Conservation (phyloP, 2,329 filamentous ascomycete species). For the Achaetomium macrosporum region DNA sequence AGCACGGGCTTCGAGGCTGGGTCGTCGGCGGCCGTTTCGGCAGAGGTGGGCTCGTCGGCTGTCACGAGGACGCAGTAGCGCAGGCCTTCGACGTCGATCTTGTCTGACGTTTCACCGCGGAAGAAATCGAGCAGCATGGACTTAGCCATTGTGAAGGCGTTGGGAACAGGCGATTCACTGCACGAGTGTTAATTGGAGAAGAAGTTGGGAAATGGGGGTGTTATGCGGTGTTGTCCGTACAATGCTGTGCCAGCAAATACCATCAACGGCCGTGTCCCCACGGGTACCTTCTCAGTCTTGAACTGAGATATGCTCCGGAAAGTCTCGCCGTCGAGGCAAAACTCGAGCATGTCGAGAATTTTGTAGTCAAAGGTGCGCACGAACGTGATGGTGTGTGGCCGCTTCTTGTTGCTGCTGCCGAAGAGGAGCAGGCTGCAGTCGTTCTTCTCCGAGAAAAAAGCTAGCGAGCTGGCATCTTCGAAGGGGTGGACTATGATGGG, state of each 20-base stretch:
- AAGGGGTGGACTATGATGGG: slow-evolving; percentile 64
- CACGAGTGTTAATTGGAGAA: neutral
- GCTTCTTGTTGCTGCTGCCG: slow-evolving; percentile 83
- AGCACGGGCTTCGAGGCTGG: slow-evolving; percentile 46
- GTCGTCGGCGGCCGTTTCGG: slow-evolving; percentile 17
- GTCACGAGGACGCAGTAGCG: slow-evolving; percentile 83
- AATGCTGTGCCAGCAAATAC: slow-evolving; percentile 86
- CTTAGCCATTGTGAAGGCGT: slow-evolving; percentile 81
- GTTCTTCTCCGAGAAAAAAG: slow-evolving; percentile 97
- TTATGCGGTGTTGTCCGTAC: slow-evolving; percentile 9
- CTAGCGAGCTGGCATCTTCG: slow-evolving; percentile 77
- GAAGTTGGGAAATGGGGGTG: neutral
- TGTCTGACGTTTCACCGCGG: slow-evolving; percentile 68
- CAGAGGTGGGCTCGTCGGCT: slow-evolving; percentile 56
- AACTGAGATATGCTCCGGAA: slow-evolving; percentile 69
- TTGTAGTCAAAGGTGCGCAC: slow-evolving; percentile 79
- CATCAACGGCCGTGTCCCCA: slow-evolving; percentile 84
- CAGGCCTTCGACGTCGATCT: slow-evolving; percentile 90
- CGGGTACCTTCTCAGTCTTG: slow-evolving; percentile 66
- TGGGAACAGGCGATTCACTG: slow-evolving; percentile 65
- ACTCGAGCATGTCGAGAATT: slow-evolving; percentile 90
- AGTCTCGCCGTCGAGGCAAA: slow-evolving; percentile 70
- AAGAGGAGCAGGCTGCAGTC: slow-evolving; percentile 83
- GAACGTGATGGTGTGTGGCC: slow-evolving; percentile 84
- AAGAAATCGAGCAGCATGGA: slow-evolving; percentile 87